These are phyloP conservation scores for Calonectria honghensis DNA, from an alignment of 2,329 filamentous ascomycete species.

Conservation along the genomic window DNA sequence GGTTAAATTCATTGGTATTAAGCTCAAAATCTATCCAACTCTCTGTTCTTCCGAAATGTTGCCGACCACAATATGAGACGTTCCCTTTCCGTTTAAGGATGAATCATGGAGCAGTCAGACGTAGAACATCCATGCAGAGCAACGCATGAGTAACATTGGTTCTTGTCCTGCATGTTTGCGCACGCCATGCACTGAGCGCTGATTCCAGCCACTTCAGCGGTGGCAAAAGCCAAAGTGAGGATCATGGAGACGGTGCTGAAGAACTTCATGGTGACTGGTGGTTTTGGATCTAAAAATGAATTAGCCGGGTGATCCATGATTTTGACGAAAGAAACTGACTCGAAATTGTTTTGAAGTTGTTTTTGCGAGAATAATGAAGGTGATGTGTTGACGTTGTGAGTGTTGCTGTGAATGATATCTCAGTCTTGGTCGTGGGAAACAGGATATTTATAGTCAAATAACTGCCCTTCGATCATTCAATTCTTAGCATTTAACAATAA, in stretches of 20 bases:
- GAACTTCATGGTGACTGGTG: background rate
- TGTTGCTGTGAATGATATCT: background rate
- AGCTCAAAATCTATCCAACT: background rate
- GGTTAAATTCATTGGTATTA: background rate
- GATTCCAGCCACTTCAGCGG: background rate
- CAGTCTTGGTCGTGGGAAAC: background rate
- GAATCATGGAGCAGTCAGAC: background rate
- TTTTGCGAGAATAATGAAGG: background rate
- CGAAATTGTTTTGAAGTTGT: background rate
- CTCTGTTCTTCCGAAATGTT: background rate
- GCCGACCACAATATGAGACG: too few relatives aligned
- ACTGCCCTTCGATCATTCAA: background rate
- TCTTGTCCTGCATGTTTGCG: conserved; percentile 5
- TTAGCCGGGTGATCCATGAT: background rate
- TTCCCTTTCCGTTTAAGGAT: background rate
- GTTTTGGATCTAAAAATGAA: background rate
- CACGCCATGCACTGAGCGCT: conserved; percentile 5
- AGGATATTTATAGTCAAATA: background rate
- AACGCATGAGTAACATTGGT: background rate
- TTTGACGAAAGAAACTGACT: background rate
- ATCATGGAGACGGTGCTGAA: conserved; percentile 1
- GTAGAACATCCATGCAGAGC: background rate
- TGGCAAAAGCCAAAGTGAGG: conserved; percentile 3
- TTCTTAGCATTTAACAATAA: background rate
- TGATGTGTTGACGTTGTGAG: background rate